Evolutionary conservation across 495 filamentous ascomycete genomes (phyloP).

Genomic region (Acidomyces sp.): DNA sequence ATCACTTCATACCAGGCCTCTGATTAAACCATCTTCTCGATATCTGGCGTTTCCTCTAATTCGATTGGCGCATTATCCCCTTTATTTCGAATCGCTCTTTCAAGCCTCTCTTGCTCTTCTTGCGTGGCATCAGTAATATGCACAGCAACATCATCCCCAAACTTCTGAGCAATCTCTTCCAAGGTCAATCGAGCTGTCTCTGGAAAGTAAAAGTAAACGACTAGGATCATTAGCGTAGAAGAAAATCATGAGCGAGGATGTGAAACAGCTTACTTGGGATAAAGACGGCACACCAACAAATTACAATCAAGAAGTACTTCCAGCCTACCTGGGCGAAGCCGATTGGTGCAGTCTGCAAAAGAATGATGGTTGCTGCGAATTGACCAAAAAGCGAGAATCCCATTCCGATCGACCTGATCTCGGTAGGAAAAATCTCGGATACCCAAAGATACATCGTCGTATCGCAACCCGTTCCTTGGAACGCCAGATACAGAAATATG

Average conservation of each 20-base stretch:
- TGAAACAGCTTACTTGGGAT: slow-evolving; percentile 11
- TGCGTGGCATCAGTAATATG: slow-evolving; percentile 15
- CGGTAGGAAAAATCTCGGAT: slow-evolving; percentile 18
- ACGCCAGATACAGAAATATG: slow-evolving; percentile 18
- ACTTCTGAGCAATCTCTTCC: slow-evolving; percentile 12
- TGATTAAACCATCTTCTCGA: too few species aligned
- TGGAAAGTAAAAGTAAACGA: slow-evolving; percentile 13
- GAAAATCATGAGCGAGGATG: too few species aligned
- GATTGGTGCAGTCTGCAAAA: slow-evolving; percentile 9
- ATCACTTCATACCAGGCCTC: too few species aligned
- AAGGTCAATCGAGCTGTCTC: slow-evolving; percentile 9
- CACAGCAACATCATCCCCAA: slow-evolving; percentile 17
- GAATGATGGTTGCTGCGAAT: slow-evolving; percentile 11
- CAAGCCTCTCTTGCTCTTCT: slow-evolving; percentile 17
- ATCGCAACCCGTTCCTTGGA: slow-evolving; percentile 18
- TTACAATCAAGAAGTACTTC: slow-evolving; percentile 13
- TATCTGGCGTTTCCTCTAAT: too few species aligned
- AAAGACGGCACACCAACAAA: slow-evolving; percentile 10
- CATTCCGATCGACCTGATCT: slow-evolving; percentile 16
- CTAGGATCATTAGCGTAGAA: too few species aligned
- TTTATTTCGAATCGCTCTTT: too few species aligned
- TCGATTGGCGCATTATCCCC: too few species aligned
- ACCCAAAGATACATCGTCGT: slow-evolving; percentile 19
- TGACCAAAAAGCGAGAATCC: slow-evolving; percentile 13
- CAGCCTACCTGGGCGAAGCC: slow-evolving; percentile 13